Evolutionary conservation across 345 rosid genomes (phyloP), one percentile per base, ranked within the genome.

Genomic region (Corchorus olitorius): DNA sequence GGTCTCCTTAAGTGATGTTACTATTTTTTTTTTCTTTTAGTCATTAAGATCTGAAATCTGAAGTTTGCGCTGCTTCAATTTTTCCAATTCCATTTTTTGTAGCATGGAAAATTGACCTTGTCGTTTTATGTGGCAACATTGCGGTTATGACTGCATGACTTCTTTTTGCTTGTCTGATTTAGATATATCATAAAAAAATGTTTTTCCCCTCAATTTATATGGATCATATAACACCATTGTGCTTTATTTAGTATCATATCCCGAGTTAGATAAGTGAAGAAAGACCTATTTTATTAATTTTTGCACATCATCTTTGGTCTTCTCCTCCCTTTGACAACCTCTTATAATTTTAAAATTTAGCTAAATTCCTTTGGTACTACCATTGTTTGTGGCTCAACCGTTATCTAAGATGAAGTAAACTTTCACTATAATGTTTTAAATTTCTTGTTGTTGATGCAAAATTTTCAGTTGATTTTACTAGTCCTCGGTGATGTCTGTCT

Each of bases 1-100:
- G 63, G 62, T 75, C 78, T 79, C 74, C 80, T 84, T 69, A 64
- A 72, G 78, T 37, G 61, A 76, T 58, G 48, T 68, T 75, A 39
- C 20, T 46, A 15, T 19, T 55, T 48, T 39, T 12, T n/a, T n/a
- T n/a, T n/a, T n/a, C n/a, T 27, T 49, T 68, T 49, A 68, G 45
- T 33, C 53, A 27, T 50, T 16, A 69, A 33, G 37, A 50, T 69
- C 13, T 50, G 73, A 33, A 50, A 6, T 69, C 46, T 50, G 45
- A 33, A 69, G 59, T 50, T 69, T 69, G 55, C 50, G 19, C 45
- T 63, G 16, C 45, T 37, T 2, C 48, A 63, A 4, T 5, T 16
- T 35, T 63, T 65, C 15, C 12, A 8, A 8, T 14, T 65, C 50
- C 19, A 65, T 65, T 37, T 34, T 39, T 65, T 0, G 10, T 17